phyloP scores from a whole-genome alignment of 202 grass and related monocot genomes.

The Schoenoplectus triqueter region DNA sequence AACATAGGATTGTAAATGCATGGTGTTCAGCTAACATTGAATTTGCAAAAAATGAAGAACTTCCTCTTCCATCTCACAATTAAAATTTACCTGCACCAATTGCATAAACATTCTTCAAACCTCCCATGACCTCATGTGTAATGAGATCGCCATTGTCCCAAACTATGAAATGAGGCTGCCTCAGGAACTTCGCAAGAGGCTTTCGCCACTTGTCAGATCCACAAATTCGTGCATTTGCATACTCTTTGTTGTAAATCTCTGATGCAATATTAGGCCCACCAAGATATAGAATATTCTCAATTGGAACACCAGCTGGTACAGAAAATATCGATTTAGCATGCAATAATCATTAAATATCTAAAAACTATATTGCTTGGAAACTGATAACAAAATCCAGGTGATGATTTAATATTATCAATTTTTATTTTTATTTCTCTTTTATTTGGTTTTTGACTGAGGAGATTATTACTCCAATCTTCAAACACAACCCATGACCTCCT shows the following conservation, averaged over 20 bases:
- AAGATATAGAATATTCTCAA: slow-evolving; percentile 98
- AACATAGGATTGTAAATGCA: background rate
- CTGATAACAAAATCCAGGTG: background rate
- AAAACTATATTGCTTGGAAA: background rate
- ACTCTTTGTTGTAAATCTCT: slow-evolving; percentile 99
- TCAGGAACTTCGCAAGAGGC: slow-evolving; percentile 90
- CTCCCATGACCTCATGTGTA: slow-evolving; percentile 98
- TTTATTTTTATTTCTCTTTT: background rate
- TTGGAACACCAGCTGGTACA: slow-evolving; percentile 74
- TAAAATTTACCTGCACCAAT: slow-evolving; percentile 82
- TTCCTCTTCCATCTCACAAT: background rate
- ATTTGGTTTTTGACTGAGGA: background rate
- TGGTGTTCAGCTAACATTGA: background rate
- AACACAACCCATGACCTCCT: background rate
- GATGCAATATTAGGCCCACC: slow-evolving; percentile 96
- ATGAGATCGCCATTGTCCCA: slow-evolving; percentile 97
- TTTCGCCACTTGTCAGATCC: slow-evolving; percentile 95
- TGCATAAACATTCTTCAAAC: slow-evolving; percentile 97
- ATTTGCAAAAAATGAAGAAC: background rate
- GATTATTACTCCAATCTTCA: background rate
- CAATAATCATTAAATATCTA: slow-evolving; percentile 9
- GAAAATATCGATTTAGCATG: slow-evolving; percentile 20
- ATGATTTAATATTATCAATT: background rate
- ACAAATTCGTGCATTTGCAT: slow-evolving; percentile 94
- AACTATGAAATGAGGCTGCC: slow-evolving; percentile 97